A percentile compares a stretch with the other conserved stretches of the same genome.
Evolutionary conservation across 2,329 filamentous ascomycete genomes (phyloP).

Genomic region (Tolypocladium pustulatum): DNA sequence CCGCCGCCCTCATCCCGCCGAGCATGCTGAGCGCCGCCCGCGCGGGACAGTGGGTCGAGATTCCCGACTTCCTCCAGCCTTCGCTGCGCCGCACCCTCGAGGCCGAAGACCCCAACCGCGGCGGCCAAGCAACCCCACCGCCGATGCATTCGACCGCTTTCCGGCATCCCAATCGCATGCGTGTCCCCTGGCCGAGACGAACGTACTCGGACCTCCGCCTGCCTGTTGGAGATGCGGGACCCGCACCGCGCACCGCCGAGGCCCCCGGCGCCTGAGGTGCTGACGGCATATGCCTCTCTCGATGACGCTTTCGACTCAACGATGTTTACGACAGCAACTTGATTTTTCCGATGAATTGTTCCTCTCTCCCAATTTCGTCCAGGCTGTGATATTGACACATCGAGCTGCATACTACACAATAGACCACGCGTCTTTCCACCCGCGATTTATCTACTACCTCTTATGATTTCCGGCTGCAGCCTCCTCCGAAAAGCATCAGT

Average conservation of each 20-base stretch:
- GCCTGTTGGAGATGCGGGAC: constrained; percentile 21
- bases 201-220: constrained; percentile 28
- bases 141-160: not conserved
- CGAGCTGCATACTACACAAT: not conserved
- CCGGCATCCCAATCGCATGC: not conserved
- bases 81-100: constrained; percentile 38
- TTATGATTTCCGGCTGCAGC: not conserved
- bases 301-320: not conserved
- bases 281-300: not conserved
- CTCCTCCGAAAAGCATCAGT: not conserved
- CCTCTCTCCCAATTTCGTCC: not conserved
- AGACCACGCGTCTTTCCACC: not conserved
- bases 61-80: constrained; percentile 44
- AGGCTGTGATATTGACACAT: not conserved
- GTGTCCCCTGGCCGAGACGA: constrained; percentile 7
- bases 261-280: constrained; percentile 5
- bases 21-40: constrained; percentile 45
- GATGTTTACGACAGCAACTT: not conserved
- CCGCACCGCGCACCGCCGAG: constrained; percentile 11
- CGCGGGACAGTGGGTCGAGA: constrained; percentile 44
- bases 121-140: constrained; percentile 1
- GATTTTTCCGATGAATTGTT: not conserved
- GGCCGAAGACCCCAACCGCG: constrained; percentile 17
- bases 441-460: not conserved
- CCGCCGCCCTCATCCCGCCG: constrained; percentile 33